Base-by-base conservation (phyloP, 192 early-diverging fungal species). In the Backusella sp. region DNA sequence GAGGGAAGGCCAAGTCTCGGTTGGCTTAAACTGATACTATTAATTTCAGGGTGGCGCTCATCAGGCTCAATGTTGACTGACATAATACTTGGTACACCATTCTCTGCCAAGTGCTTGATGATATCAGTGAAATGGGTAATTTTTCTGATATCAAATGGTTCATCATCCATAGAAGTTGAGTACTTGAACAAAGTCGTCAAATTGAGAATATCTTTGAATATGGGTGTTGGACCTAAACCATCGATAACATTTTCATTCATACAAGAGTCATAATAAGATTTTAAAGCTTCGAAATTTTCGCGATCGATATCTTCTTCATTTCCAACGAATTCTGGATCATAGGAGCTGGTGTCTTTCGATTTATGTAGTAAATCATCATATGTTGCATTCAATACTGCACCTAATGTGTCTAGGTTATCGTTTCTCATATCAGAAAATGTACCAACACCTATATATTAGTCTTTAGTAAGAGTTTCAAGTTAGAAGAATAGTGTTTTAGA, bases 1-100 rank as follows among this genome's bases (percentile, higher is more conserved):
- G 88, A 87, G 15, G 91, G 91, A 59, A 91, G 70, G 34, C 83
- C 86, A 28, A 92, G 78, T 5, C 86, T 89, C 56, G 44, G 75
- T 77, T 92, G 89, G 8, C 28, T 59, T n/a, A 94, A 37, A 37
- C 41, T 53, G 46, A 93, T 78, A 0, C 82, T 79, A 66, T 88
- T 89, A 6, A 42, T 21, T 35, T 86, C 81, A 19, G 91, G 92
- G n/a, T 90, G 79, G 52, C 90, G 90, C 41, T 87, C 81, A 76
- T 93, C 88, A 0, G 83, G 66, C 34, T 77, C 82, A 9, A 90
- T 84, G 66, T 66, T 72, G 69, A 92, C 84, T 26, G 73, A 73
- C 5, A 92, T 84, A 36, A 91, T 73, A 7, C 86, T 67, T 17
- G 70, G n/a, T 19, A 74, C 32, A 2, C 73, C 73, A 59, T 74